phyloP scores from a whole-genome alignment of 352 stramenopile species.

The Pythium sukuiense region DNA sequence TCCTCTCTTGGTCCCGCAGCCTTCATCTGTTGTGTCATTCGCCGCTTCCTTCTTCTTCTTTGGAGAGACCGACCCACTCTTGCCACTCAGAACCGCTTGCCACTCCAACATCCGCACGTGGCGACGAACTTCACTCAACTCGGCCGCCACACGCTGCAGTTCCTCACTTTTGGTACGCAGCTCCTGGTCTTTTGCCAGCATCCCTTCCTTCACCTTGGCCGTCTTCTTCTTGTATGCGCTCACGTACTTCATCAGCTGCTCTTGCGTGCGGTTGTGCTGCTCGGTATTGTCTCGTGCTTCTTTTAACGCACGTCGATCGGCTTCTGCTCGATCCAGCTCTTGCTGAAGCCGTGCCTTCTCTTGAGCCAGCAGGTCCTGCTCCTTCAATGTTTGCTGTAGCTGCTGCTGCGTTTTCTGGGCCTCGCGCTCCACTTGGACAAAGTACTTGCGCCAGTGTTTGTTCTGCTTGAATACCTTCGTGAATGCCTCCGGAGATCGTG shows the following conservation, averaged over 20 bases:
- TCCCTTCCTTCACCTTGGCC: constrained; percentile 43
- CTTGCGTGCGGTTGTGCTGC: neutral
- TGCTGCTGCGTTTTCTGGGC: constrained; percentile 34
- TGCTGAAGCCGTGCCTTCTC: constrained; percentile 30
- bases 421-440: constrained; percentile 52
- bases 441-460: constrained; percentile 76
- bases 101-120: constrained; percentile 39
- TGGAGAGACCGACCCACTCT: neutral
- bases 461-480: constrained; percentile 71
- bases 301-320: constrained; percentile 29
- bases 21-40: constrained; percentile 10
- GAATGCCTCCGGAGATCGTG: constrained; percentile 48
- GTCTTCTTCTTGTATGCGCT: constrained; percentile 59
- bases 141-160: constrained; percentile 25
- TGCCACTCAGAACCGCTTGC: constrained; percentile 30
- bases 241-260: constrained; percentile 38
- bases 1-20: neutral
- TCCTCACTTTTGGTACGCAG: constrained; percentile 36
- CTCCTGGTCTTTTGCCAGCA: constrained; percentile 43
- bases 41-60: neutral
- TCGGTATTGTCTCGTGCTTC: constrained; percentile 15
- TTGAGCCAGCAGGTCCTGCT: constrained; percentile 38
- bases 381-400: constrained; percentile 31
- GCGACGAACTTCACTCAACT: constrained; percentile 35
- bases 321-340: constrained; percentile 21